Evolutionary conservation across 306 rosid species (phyloP), one percentile per base, ranked within the genome.

Genomic region (Quercus parvula): DNA sequence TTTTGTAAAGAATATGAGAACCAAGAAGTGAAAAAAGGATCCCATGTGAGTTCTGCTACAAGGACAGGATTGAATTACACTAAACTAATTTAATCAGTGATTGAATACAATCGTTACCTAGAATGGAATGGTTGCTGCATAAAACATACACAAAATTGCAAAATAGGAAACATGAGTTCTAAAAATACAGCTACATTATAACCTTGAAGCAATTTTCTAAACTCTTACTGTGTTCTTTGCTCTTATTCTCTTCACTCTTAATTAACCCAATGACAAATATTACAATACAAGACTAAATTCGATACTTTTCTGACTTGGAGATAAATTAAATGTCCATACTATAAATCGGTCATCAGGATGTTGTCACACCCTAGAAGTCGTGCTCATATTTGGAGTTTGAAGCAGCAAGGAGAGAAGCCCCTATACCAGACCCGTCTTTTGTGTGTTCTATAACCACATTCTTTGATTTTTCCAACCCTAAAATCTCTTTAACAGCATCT

Each of bases 361-460:
- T 15, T 3, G 11, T 33, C 3, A 19, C 18, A 71, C 17, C 63
- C 77, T 86, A 89, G 25, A 70, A 85, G 41, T 81, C 73, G 66
- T 87, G 86, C 24, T 55, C 76, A 81, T 92, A 90, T 76, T 70
- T 85, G 71, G 99, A 94, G 79, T 94, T 94, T 46, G 99, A 76
- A 76, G 99, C 99, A 54, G 99, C 97, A 89, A 94, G 89, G 13
- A 92, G 92, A 82, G 99, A 95, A 81, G 97, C 97, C 24, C 99
- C 99, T 63, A 91, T 90, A 51, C 97, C 95, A 75, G 99, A 94
- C 56, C 99, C 97, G 79, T 94, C 97, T 79, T 92, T 94, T 4
- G 91, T 68, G 85, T 85, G 97, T 46, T 91, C 92, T 72, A 92
- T 90, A 1, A 88, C 83, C 54, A 94, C 86, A 64, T 85, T 78